A percentile compares a stretch with the other conserved stretches of the same genome.
Conservation (phyloP, 192 early-diverging fungal species). For the Kickxella alabastrina region DNA sequence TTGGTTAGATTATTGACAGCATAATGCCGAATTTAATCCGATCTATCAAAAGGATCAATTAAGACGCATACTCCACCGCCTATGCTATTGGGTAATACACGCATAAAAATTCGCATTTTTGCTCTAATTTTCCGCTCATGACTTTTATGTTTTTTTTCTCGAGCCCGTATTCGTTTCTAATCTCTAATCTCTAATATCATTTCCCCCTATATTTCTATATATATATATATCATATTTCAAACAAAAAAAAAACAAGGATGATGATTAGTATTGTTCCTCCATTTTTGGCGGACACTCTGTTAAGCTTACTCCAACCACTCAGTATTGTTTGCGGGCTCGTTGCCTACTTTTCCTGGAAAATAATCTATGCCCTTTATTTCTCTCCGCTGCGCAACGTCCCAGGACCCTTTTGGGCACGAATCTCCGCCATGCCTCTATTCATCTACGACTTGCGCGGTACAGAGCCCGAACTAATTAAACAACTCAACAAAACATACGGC, state of each 20-base stretch:
- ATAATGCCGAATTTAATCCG: no score
- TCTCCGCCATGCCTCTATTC: slow-evolving; percentile 25
- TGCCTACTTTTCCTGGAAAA: no score
- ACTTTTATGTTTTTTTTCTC: neutral
- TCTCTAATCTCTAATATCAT: no score
- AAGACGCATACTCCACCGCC: neutral
- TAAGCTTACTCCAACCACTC: no score
- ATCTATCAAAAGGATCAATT: neutral
- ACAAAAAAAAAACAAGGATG: neutral
- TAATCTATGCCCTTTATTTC: no score
- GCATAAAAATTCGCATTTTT: neutral
- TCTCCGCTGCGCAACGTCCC: no score
- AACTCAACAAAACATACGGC: slow-evolving; percentile 32
- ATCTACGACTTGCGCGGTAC: slow-evolving; percentile 22
- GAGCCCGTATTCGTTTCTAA: no score
- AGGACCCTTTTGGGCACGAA: slow-evolving; percentile 37
- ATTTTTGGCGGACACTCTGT: no score
- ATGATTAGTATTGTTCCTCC: no score
- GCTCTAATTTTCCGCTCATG: neutral
- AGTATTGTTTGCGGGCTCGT: no score
- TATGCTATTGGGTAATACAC: no score
- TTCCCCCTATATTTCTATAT: neutral
- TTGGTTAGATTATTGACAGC: no score
- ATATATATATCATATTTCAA: neutral
- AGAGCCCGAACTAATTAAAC: slow-evolving; percentile 32